Evolutionary conservation across 805 yeast species (phyloP).

Genomic region (Vanderwaltozyma tropicalis): DNA sequence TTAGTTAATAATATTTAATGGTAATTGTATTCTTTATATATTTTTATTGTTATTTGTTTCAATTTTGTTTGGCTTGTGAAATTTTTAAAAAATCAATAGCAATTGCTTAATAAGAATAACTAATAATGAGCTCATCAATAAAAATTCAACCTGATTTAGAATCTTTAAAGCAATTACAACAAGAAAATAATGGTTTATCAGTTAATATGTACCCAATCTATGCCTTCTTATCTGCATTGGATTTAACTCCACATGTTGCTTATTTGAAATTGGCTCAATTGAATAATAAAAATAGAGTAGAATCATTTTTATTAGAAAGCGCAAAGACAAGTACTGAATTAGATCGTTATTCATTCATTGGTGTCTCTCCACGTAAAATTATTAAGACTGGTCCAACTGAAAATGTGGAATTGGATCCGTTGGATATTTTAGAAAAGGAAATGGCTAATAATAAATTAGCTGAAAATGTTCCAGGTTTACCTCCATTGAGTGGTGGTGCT

Average conservation of each 20-base stretch:
- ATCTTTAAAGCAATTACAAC: constrained; percentile 33
- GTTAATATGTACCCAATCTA: constrained; percentile 78
- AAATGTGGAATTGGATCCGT: constrained; percentile 62
- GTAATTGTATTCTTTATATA: too few species aligned
- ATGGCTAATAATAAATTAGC: constrained; percentile 56
- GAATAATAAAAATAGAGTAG: constrained; percentile 47
- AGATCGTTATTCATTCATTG: constrained; percentile 86
- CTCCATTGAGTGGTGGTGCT: constrained; percentile 89
- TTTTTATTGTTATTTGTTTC: too few species aligned
- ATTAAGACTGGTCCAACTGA: constrained; percentile 62
- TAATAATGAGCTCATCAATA: not conserved
- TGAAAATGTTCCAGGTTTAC: constrained; percentile 63
- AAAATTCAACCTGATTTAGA: constrained; percentile 44
- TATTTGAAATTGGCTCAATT: constrained; percentile 64
- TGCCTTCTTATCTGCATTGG: constrained; percentile 62
- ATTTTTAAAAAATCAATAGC: too few species aligned
- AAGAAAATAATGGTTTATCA: constrained; percentile 27
- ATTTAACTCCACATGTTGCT: constrained; percentile 76
- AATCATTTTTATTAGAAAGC: constrained; percentile 78
- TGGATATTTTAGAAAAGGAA: constrained; percentile 63
- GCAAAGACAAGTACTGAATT: constrained; percentile 83
- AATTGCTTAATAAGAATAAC: too few species aligned
- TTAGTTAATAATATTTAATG: too few species aligned
- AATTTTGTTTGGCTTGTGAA: too few species aligned
- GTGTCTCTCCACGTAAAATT: constrained; percentile 70